Evolutionary conservation across 2,329 filamentous ascomycete species (phyloP), one percentile per base, ranked within the genome.

Genomic region (Botrytis deweyae): DNA sequence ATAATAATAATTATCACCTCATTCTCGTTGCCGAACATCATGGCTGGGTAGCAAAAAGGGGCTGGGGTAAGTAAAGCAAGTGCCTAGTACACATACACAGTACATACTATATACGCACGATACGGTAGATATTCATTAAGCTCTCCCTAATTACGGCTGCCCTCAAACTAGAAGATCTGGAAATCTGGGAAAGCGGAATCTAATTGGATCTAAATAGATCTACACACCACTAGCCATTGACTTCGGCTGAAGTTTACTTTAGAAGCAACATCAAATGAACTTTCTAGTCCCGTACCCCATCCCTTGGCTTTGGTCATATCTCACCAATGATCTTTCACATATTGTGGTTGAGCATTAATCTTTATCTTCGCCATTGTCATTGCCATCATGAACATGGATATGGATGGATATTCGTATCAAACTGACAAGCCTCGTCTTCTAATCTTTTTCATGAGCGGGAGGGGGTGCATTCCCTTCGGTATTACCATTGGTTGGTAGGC

Each of bases 261-360:
- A 16, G 12, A 68, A 68, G 65, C 16, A 68, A 68, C 52, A 68
- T 67, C 65, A 46, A 52, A 67, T 55, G 44, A 55, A 68, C 65
- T 44, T 55, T 40, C n/a, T 40, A 29, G 46, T 55, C 29, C 65
- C 46, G 4, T 55, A 58, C 65, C 65, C 49, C 65, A 33, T 58
- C 36, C 25, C 66, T 68, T 68, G 46, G 65, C 65, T 40, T 68
- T 67, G n/a, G 52, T 55, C 65, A 38, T 29, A 67, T 40, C 44
- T 67, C 65, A n/a, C 44, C 64, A 52, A 52, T 67, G 29, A 46
- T 44, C 44, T 67, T 38, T 44, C 64, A 49, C 29, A 25, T 29
- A 38, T n/a, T 22, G 49, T 55, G 64, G 18, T 55, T 29, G 44
- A 67, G 64, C 44, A 67, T 22, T 67, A 55, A 40, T 55, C 44